Base-by-base conservation (phyloP, 2,329 filamentous ascomycete species). In the Neofusicoccum umdonicola region DNA sequence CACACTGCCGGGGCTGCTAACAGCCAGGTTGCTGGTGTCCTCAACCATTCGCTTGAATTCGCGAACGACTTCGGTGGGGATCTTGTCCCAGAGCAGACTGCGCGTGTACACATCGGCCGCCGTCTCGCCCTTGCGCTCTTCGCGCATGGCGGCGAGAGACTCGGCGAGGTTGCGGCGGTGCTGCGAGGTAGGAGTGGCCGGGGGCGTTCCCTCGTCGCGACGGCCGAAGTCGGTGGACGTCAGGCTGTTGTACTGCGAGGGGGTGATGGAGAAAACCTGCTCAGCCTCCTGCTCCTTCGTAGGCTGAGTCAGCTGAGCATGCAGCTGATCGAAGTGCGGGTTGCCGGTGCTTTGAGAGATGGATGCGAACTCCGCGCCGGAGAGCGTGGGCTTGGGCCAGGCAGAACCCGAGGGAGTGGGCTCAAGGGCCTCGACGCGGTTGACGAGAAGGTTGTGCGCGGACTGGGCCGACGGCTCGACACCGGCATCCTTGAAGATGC, bases 1-100 rank as follows among this genome's bases (percentile, higher is more conserved):
- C 57, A 69, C 64, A 3, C 67, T 74, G 47, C 74, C 73, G 15
- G 74, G 70, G 27, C 73, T 76, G 68, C 68, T 70, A 42, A 72
- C 68, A 35, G 67, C 72, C 67, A 72, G 71, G 47, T 57, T 62
- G 63, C 73, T 89, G 79, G 85, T 89, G 73, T 95, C 90, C 68
- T 90, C 87, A 71, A 97, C 90, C 86, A 96, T 93, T 78, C 92
- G 91, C 72, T 91, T 91, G 82, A 98, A 98, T 76, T 94, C 92
- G 71, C 89, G 88, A 62, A 99, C 92, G 56, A 98, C 93, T 69
- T 98, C 93, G 71, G 88, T 86, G 13, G 95, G 93, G 71, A 98
- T 93, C 78, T 93, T 91, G 73, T 97, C 93, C 92, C 92, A 97
- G 65, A 98, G 87, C 67, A 98, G 84, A 67, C 92, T 96, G 65